Conservation (phyloP, 257 asterid species). For the Przewalskia tangutica region DNA sequence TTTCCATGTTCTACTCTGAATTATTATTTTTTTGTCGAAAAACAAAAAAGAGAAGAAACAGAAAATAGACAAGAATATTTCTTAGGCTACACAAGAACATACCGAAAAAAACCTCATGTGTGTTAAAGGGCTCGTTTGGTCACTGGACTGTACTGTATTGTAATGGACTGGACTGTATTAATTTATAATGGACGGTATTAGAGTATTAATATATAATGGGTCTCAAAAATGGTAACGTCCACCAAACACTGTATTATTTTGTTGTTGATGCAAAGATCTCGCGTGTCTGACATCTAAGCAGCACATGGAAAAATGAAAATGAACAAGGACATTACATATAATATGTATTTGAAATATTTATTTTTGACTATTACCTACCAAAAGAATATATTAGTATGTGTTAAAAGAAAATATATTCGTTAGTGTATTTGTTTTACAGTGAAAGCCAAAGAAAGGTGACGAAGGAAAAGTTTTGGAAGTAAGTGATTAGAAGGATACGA, state of each 20-base stretch:
- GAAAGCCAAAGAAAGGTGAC: not conserved
- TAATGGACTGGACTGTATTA: too few species aligned
- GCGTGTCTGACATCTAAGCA: too few species aligned
- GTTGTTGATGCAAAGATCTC: too few species aligned
- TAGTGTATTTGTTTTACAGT: not conserved
- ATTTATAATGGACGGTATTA: too few species aligned
- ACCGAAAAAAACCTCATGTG: not conserved
- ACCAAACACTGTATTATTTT: too few species aligned
- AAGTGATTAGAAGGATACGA: constrained; percentile 2
- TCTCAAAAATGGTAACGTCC: too few species aligned
- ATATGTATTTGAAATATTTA: not conserved
- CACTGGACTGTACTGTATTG: too few species aligned
- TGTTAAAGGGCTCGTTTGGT: too few species aligned
- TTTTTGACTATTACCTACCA: not conserved
- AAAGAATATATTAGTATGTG: not conserved
- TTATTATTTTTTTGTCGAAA: not conserved
- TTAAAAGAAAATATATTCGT: not conserved
- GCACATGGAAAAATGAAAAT: not conserved
- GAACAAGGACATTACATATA: not conserved
- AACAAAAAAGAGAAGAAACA: not conserved
- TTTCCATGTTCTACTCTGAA: not conserved
- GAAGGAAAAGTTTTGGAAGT: not conserved
- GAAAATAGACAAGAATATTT: not conserved
- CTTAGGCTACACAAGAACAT: not conserved
- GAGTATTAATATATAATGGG: too few species aligned